Base-by-base conservation (phyloP, 2,329 filamentous ascomycete species). In the Colletotrichum incanum region DNA sequence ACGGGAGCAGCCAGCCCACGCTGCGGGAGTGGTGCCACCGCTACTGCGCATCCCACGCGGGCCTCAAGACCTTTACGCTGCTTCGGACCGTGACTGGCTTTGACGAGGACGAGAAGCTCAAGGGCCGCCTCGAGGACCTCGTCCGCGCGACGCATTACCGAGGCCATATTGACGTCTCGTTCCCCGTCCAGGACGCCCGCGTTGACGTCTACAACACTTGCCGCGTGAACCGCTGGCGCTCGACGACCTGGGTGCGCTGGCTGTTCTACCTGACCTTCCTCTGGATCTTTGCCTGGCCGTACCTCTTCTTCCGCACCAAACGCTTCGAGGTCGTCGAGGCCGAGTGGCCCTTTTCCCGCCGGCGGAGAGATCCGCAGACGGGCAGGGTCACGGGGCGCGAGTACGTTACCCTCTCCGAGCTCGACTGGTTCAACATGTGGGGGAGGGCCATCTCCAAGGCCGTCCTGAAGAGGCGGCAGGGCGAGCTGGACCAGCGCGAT, bases 261-360 rank as follows among this genome's bases (percentile, higher is more conserved):
- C 55, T 93, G 12, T 93, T 91, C 82, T 90, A 89, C 78, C 79
- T 93, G 7, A 90, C 90, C 0, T 89, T 94, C 72, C 80, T 93
- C 16, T 93, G 93, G 86, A 77, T 95, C 68, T 85, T 95, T 75
- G 84, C 88, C 3, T 95, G 93, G 93, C 93, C 93, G 0, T 87
- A 89, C 68, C 85, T 95, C 16, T 91, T 89, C 81, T 86, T 94
- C 78, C 82, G 87, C 23, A 95, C 93, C 1, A 90, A 89, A 78
- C 86, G 89, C 60, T 95, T 91, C 82, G 87, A 92, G 74, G 90
- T 93, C 2, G 86, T 90, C 3, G 83, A 85, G 28, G 87, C 88
- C 0, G 85, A 91, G 43, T 95, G 92, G 91, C 80, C 84, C 1
- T 91, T 87, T 75, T 88, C 87, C 3, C 76, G 78, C 5, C 65